Base-by-base conservation (phyloP, 2,329 filamentous ascomycete genomes). In the Colletotrichum siamense region DNA sequence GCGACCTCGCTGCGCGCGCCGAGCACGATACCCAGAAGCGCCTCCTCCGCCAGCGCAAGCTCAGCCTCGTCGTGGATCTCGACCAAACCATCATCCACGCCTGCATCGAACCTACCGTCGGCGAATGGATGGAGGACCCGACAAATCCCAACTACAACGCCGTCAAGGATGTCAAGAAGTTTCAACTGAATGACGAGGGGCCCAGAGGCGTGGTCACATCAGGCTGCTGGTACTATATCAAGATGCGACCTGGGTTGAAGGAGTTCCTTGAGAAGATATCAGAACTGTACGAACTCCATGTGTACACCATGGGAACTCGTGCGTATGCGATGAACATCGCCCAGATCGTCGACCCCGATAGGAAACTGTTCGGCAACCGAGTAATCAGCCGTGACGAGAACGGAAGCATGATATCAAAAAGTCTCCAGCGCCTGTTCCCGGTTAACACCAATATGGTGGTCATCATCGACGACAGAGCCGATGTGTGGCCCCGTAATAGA, bases 21-120 rank as follows among this genome's bases (percentile, higher is more conserved):
- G 96, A 99, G 85, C 93, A 96, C 82, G 94, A 98, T 80, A 91
- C 95, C 16, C 98, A 98, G 87, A 91, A 93, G 77, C 93, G 96
- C 24, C 89, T 99, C 57, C 88, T 99, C 59, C 90, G 93, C 75
- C 92, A 94, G 77, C 92, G 94, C 79, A 98, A 98, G 86, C 90
- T 99, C 61, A 98, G 95, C 62, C 90, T 99, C 61, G 97, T 99
- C 30, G 97, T 99, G 80, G 97, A 99, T 89, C 89, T 99, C 71
- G 97, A 99, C 83, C 96, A 99, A 87, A 99, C 97, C 73, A 97
- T 99, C 81, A 99, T 99, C 79, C 97, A 99, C 84, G 97, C 97
- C 30, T 98, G 96, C 77, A 98, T 99, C 81, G 97, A 99, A 80
- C 96, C 96, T 8, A 99, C 97, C 1, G 94, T 99, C 71, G 96